Evolutionary conservation across 2,329 filamentous ascomycete genomes (phyloP).

Genomic region (Penicillium fuscoglaucum): DNA sequence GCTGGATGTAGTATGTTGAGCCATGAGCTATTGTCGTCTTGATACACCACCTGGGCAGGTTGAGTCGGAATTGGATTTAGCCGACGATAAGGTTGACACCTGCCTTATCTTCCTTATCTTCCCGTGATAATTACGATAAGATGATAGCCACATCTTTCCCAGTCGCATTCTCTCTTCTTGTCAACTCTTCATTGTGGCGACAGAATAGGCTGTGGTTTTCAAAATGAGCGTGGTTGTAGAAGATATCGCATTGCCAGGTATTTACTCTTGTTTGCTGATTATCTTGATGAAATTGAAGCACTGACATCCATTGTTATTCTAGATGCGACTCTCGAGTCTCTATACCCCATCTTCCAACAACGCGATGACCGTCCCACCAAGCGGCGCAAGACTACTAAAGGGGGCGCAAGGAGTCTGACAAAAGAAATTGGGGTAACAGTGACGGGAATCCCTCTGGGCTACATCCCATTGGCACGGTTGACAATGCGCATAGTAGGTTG

Average conservation of each 20-base stretch:
- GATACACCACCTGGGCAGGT: neutral
- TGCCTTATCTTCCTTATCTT: conserved; percentile 1
- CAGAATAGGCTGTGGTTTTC: neutral
- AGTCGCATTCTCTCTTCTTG: neutral
- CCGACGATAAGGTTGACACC: neutral
- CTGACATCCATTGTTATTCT: conserved; percentile 11
- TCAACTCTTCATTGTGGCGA: neutral
- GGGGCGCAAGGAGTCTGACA: conserved; percentile 20
- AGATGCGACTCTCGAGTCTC: conserved; percentile 27
- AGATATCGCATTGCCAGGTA: conserved; percentile 17
- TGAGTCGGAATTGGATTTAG: neutral
- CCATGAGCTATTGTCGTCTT: neutral
- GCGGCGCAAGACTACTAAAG: conserved; percentile 34
- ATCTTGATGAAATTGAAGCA: neutral
- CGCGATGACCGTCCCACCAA: conserved; percentile 30
- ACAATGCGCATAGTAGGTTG: conserved; percentile 34
- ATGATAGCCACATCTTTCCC: neutral
- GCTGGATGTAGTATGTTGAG: neutral
- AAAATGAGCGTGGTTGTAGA: conserved; percentile 21
- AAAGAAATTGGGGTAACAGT: conserved; percentile 18
- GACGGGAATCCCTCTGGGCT: conserved; percentile 26
- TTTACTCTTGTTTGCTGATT: neutral
- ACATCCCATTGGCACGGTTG: conserved; percentile 37
- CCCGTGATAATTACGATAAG: conserved; percentile 1
- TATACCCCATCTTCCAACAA: conserved; percentile 27